phyloP scores from a whole-genome alignment of 371 early-diverging fungal genomes.

The Choanephora cucurbitarum region DNA sequence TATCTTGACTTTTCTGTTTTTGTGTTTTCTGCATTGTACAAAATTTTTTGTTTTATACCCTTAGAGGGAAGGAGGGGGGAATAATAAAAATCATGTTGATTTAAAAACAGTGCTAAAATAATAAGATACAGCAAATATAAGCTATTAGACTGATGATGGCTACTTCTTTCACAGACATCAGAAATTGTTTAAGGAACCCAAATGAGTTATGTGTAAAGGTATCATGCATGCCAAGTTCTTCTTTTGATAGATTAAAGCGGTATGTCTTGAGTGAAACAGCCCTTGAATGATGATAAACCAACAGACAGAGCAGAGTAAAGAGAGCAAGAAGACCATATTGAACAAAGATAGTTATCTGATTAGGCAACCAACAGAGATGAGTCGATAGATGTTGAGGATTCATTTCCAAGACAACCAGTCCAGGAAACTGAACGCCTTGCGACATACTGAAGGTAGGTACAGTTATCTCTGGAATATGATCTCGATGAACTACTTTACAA shows the following conservation, averaged over 20 bases:
- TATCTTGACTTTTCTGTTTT: neutral
- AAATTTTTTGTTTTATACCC: too few relatives aligned
- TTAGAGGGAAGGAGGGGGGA: too few relatives aligned
- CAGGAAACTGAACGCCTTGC: slow-evolving; percentile 53
- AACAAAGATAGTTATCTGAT: slow-evolving; percentile 40
- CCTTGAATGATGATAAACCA: neutral
- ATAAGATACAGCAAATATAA: slow-evolving; percentile 28
- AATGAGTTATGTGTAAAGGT: too few relatives aligned
- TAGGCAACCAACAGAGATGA: slow-evolving; percentile 42
- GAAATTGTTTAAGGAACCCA: neutral
- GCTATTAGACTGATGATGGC: slow-evolving; percentile 19
- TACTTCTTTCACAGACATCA: slow-evolving; percentile 19
- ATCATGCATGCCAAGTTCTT: slow-evolving; percentile 6
- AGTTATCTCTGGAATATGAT: slow-evolving; percentile 34
- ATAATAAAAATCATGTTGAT: too few relatives aligned
- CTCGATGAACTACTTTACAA: slow-evolving; percentile 55
- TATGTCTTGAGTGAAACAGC: neutral
- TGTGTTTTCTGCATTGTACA: neutral
- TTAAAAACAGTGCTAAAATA: slow-evolving; percentile 13
- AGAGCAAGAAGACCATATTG: slow-evolving; percentile 28
- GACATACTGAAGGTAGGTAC: slow-evolving; percentile 64
- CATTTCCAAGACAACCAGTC: slow-evolving; percentile 36
- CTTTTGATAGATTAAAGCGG: slow-evolving; percentile 2
- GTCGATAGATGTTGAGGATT: slow-evolving; percentile 6
- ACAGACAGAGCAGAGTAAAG: slow-evolving; percentile 13